These are phyloP conservation scores for Geranium brycei DNA, from an alignment of 345 rosid genomes.

Conservation along the genomic window DNA sequence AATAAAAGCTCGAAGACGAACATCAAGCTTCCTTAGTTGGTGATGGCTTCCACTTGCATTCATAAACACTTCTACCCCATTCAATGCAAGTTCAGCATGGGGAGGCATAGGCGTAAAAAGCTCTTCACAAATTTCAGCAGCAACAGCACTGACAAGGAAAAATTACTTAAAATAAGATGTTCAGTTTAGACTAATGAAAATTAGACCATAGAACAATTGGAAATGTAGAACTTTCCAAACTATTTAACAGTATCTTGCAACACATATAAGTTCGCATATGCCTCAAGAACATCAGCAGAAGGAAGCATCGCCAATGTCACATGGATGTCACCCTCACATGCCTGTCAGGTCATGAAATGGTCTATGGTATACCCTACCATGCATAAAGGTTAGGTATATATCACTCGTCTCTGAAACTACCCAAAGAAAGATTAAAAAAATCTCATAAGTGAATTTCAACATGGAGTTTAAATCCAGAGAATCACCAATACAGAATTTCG, in stretches of 20 bases:
- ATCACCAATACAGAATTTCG: not conserved
- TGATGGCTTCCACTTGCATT: slow-evolving; percentile 98
- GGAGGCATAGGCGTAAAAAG: slow-evolving; percentile 71
- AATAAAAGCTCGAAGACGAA: slow-evolving; percentile 60
- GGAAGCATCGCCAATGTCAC: not conserved
- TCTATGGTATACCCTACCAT: not conserved
- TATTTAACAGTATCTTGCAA: not conserved
- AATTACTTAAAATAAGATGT: not conserved
- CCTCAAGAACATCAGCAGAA: too few relatives aligned
- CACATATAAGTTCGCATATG: too few relatives aligned
- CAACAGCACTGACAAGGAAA: slow-evolving; percentile 55
- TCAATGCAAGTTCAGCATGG: slow-evolving; percentile 90
- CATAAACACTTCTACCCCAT: slow-evolving; percentile 92
- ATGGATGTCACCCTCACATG: not conserved
- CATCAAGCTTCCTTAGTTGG: slow-evolving; percentile 73
- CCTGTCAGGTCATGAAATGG: not conserved
- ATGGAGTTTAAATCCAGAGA: not conserved
- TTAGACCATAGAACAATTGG: not conserved
- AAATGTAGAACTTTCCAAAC: not conserved
- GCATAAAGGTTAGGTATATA: not conserved
- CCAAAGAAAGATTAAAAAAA: not conserved
- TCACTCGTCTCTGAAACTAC: not conserved
- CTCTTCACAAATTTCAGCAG: slow-evolving; percentile 90
- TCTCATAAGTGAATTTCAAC: not conserved
- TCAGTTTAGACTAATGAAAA: not conserved